phyloP scores from a whole-genome alignment of 2,329 filamentous ascomycete species.

The Hortaea werneckii region DNA sequence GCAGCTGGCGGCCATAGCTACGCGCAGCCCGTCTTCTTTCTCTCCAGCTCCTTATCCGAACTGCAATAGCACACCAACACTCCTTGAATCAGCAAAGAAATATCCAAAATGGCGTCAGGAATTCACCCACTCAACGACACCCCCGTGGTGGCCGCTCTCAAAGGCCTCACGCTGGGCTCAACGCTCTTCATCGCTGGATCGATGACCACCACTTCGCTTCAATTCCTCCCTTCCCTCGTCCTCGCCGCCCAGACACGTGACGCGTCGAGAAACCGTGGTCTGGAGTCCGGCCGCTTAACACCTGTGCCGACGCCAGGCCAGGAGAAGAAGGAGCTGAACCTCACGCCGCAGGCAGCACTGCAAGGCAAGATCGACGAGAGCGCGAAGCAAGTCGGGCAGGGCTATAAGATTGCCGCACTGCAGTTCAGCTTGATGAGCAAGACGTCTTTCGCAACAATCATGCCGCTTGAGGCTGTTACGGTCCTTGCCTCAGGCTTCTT shows the following conservation, averaged over 20 bases:
- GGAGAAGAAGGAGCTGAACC: slow-evolving; percentile 4
- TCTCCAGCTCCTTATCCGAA: too few species aligned
- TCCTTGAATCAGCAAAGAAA: too few species aligned
- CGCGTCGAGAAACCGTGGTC: neutral
- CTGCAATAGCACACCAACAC: too few species aligned
- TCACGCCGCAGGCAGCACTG: slow-evolving; percentile 3
- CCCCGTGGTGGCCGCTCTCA: slow-evolving; percentile 6
- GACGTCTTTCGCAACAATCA: slow-evolving; percentile 11
- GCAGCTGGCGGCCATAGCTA: too few species aligned
- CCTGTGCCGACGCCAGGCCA: slow-evolving; percentile 4
- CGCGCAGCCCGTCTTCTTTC: too few species aligned
- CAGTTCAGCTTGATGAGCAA: slow-evolving; percentile 17
- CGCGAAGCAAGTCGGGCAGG: slow-evolving; percentile 9
- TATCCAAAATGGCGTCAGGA: slow-evolving; percentile 1
- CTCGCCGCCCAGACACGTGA: slow-evolving; percentile 2
- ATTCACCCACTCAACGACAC: slow-evolving; percentile 2
- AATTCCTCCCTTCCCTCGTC: slow-evolving; percentile 13
- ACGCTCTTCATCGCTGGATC: slow-evolving; percentile 12
- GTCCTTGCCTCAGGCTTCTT: slow-evolving; percentile 13
- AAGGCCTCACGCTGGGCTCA: slow-evolving; percentile 8
- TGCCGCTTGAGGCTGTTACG: slow-evolving; percentile 15
- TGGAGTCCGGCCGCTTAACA: slow-evolving; percentile 8
- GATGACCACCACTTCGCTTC: slow-evolving; percentile 12
- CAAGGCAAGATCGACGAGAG: slow-evolving; percentile 3
- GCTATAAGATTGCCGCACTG: slow-evolving; percentile 18